Conservation (phyloP, 768 basidiomycete genomes). For the Mycena haematopus region DNA sequence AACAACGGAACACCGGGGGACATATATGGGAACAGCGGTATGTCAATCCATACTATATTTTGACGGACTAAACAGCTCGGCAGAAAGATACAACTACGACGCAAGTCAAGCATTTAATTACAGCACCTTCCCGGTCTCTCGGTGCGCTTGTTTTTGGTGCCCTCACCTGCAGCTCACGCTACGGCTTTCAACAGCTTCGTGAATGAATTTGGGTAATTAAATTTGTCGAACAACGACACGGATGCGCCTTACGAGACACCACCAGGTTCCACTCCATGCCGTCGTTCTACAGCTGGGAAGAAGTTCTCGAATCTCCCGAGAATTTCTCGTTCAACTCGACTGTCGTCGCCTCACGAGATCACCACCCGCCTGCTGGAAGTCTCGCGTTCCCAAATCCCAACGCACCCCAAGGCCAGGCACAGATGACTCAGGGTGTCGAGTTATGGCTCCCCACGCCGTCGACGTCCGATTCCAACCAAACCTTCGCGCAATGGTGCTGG, state of each 20-base stretch:
- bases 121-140: conserved; percentile 55
- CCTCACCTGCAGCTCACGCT: neutral
- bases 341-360: conserved; percentile 60
- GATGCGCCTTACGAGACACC: neutral
- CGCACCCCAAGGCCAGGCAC: conserved; percentile 55
- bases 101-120: conserved; percentile 59
- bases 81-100: conserved; percentile 66
- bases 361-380: conserved; percentile 59
- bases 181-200: conserved; percentile 47
- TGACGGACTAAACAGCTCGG: neutral
- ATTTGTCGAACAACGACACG: neutral
- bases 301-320: conserved; percentile 54
- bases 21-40: conserved; percentile 63
- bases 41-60: conserved; percentile 11
- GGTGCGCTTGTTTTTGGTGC: conserved; percentile 35
- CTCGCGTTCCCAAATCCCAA: conserved; percentile 64
- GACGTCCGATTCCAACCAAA: conserved; percentile 56
- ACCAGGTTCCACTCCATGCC: conserved; percentile 67
- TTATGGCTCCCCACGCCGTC: conserved; percentile 61
- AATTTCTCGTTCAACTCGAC: conserved; percentile 66
- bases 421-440: conserved; percentile 59
- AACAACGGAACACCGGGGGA: conserved; percentile 55
- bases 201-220: conserved; percentile 61
- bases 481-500: conserved; percentile 70
- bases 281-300: conserved; percentile 66